Conservation (phyloP, 1,284 basidiomycete species). For the Trichosporon coremiiforme region DNA sequence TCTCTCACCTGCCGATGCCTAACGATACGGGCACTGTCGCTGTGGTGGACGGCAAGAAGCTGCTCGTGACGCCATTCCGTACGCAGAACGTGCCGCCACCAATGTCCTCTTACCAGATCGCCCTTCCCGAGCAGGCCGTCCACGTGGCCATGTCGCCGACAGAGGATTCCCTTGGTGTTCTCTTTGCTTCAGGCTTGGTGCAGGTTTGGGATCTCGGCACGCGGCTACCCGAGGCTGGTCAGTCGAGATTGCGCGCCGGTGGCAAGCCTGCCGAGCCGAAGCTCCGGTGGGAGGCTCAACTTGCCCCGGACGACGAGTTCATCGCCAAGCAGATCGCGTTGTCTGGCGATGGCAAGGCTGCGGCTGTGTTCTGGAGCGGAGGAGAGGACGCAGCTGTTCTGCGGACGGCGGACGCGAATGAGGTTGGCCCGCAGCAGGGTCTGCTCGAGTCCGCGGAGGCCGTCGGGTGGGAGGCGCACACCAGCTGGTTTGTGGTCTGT, state of each 20-base stretch:
- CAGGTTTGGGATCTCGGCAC: slow-evolving; percentile 73
- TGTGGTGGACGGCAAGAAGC: slow-evolving; percentile 85
- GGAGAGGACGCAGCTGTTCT: slow-evolving; percentile 20
- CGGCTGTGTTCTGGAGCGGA: slow-evolving; percentile 36
- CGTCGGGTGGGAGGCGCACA: slow-evolving; percentile 38
- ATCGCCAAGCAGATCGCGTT: slow-evolving; percentile 45
- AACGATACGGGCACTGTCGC: slow-evolving; percentile 81
- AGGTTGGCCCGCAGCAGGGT: slow-evolving; percentile 2
- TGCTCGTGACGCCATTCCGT: slow-evolving; percentile 88
- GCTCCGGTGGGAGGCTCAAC: slow-evolving; percentile 59
- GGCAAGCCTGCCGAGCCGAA: slow-evolving; percentile 65
- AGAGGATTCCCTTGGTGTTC: slow-evolving; percentile 65
- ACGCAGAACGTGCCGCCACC: slow-evolving; percentile 93
- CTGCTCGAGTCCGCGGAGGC: slow-evolving; percentile 34
- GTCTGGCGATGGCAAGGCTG: slow-evolving; percentile 39
- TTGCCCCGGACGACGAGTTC: slow-evolving; percentile 28
- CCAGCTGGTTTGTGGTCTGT: slow-evolving; percentile 41
- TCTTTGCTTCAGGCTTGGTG: slow-evolving; percentile 62
- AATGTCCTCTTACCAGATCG: slow-evolving; percentile 77
- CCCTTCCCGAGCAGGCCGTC: slow-evolving; percentile 62
- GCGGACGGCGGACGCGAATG: slow-evolving; percentile 25
- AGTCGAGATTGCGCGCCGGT: slow-evolving; percentile 59
- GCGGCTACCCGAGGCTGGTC: slow-evolving; percentile 58
- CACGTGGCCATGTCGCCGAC: slow-evolving; percentile 68
- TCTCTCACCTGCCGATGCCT: slow-evolving; percentile 66